phyloP scores from a whole-genome alignment of 331 rosid genomes.

The Rosa hybrid region DNA sequence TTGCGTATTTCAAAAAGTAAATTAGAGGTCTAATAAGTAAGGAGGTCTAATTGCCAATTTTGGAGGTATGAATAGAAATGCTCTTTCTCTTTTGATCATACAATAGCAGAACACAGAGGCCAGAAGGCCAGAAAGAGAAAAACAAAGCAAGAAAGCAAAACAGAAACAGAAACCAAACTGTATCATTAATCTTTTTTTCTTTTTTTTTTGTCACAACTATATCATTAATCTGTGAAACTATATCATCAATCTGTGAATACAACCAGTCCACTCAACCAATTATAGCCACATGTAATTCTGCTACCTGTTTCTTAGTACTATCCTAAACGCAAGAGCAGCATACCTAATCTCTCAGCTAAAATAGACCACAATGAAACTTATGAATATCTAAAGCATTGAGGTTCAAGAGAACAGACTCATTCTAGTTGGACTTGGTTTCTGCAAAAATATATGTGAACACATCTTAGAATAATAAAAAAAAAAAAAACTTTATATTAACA shows the following conservation, averaged over 20 bases:
- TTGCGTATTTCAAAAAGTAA: too few relatives aligned
- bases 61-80: too few relatives aligned
- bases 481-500: not conserved
- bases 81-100: too few relatives aligned
- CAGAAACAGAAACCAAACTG: too few relatives aligned
- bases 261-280: constrained; percentile 1
- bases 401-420: not conserved
- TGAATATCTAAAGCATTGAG: not conserved
- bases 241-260: not conserved
- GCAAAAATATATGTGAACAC: not conserved
- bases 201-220: too few relatives aligned
- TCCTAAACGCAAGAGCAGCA: not conserved
- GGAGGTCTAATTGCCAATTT: too few relatives aligned
- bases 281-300: not conserved
- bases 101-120: too few relatives aligned
- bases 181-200: too few relatives aligned
- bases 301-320: not conserved
- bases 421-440: not conserved
- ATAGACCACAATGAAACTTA: not conserved
- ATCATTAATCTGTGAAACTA: not conserved
- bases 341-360: not conserved
- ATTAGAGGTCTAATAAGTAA: too few relatives aligned
- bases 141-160: too few relatives aligned
- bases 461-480: not conserved
- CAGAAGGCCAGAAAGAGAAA: too few relatives aligned